Conservation (phyloP, 805 yeast species). For the Yarrowia sp. region DNA sequence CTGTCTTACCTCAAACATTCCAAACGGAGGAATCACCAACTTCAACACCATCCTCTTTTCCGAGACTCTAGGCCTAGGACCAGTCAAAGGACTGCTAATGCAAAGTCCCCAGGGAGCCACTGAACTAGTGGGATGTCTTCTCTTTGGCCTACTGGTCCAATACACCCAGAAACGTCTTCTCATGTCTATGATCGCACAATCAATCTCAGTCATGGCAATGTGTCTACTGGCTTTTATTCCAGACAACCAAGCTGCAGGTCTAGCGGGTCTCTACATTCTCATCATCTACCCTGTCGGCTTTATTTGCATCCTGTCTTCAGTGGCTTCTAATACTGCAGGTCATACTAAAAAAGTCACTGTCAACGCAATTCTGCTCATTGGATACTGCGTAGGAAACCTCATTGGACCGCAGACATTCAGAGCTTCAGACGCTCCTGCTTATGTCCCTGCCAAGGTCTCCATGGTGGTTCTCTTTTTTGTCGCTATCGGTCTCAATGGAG, state of each 20-base stretch:
- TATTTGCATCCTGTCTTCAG: conserved; percentile 7
- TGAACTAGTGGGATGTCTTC: neutral
- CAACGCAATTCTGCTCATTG: neutral
- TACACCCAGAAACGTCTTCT: neutral
- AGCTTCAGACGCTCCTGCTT: neutral
- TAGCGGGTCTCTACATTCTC: neutral
- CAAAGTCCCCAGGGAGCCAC: neutral
- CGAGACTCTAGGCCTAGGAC: neutral
- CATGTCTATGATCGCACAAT: neutral
- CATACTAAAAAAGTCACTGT: conserved; percentile 4
- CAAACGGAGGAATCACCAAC: conserved; percentile 9
- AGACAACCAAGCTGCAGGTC: neutral
- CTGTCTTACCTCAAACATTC: neutral
- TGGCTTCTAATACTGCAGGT: conserved; percentile 1
- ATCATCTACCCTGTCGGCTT: conserved; percentile 1
- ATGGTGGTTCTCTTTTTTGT: neutral
- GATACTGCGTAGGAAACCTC: neutral
- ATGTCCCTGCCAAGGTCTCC: neutral
- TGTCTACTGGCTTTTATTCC: neutral
- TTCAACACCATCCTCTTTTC: neutral
- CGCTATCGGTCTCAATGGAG: neutral
- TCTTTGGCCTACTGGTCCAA: neutral
- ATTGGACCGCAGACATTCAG: neutral
- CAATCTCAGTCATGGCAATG: neutral
- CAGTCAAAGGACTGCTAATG: neutral